Percentiles rank a stretch among this genome's conserved stretches.
These are phyloP conservation scores for Tetrahymena borealis DNA, from an alignment of 73 alveolate species.

Conservation along the genomic window DNA sequence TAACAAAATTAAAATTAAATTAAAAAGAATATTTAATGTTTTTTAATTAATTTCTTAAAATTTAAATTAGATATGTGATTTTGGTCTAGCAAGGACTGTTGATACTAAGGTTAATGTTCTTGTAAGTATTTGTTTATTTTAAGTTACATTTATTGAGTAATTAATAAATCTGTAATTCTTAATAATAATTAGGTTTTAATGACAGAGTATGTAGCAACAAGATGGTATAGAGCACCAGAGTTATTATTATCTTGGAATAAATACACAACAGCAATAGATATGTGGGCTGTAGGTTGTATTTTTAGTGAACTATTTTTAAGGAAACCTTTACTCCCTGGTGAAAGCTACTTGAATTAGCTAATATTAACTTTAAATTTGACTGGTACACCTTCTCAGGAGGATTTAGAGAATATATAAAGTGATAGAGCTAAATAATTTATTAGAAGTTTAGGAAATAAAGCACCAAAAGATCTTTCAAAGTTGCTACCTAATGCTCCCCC, in stretches of 20 bases:
- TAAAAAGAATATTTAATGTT: not conserved
- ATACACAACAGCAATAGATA: conserved; percentile 57
- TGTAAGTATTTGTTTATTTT: not conserved
- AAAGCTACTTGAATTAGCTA: conserved; percentile 31
- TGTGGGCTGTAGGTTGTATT: conserved; percentile 85
- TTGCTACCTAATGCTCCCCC: conserved; percentile 10
- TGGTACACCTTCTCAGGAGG: conserved; percentile 57
- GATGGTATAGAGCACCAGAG: conserved; percentile 89
- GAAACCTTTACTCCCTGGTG: conserved; percentile 59
- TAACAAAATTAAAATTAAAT: not conserved
- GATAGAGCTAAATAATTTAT: conserved; percentile 19
- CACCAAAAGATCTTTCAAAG: conserved; percentile 14
- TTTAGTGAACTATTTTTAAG: conserved; percentile 60
- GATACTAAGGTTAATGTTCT: not conserved
- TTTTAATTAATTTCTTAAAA: not conserved
- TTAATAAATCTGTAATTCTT: too few relatives aligned
- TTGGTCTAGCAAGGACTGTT: conserved; percentile 44
- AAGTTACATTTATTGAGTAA: not conserved
- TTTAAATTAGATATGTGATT: conserved; percentile 26
- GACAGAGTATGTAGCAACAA: conserved; percentile 73
- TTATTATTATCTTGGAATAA: conserved; percentile 46
- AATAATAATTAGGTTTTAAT: conserved; percentile 40
- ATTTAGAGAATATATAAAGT: conserved; percentile 27
- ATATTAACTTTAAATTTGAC: conserved; percentile 50
- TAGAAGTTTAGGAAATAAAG: conserved; percentile 24